Base-by-base conservation (phyloP, 345 rosid genomes). In the Salix brachista region DNA sequence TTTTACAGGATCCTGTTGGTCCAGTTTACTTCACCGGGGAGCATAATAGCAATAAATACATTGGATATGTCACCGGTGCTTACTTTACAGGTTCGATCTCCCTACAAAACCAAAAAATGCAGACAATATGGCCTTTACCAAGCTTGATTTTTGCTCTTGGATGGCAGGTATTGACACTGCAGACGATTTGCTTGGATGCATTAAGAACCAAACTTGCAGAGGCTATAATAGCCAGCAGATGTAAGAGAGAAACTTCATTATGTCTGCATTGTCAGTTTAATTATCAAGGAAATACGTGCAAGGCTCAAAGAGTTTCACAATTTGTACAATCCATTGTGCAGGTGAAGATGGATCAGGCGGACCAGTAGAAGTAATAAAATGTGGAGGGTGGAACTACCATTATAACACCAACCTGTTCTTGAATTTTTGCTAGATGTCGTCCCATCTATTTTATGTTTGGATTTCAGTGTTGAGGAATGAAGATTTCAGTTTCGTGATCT, bases 11-110 rank as follows among this genome's bases (percentile, higher is more conserved):
- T 56, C 77, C 84, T 1, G 71, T 81, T 19, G 82, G 82, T 26
- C 80, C 80, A 28, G 72, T 84, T 28, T 84, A 80, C 74, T 84
- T 84, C 60, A 76, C 86, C 1, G 86, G 86, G n/a, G 84, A 84
- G 78, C 86, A 84, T 14, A 76, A 68, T n/a, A 62, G 30, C 68
- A 39, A 82, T 12, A 72, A 44, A 19, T 78, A 80, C 37, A 44
- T 78, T 0, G 83, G 82, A 54, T 81, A 84, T 54, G 75, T 77
- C 3, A 65, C 75, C 11, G 84, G 83, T 17, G 87, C 84, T 70
- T 79, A 84, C 54, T 66, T 54, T 23, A 67, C 80, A 81, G 87
- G 87, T 81, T 41, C 14, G 28, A 28, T 17, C 30, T 11, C 19
- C 25, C 12, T 3, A 2, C 18, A 2, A 21, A 41, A 60, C 23